Conservation (phyloP, 2,329 filamentous ascomycete species). For the Aspergillus aculeatus region DNA sequence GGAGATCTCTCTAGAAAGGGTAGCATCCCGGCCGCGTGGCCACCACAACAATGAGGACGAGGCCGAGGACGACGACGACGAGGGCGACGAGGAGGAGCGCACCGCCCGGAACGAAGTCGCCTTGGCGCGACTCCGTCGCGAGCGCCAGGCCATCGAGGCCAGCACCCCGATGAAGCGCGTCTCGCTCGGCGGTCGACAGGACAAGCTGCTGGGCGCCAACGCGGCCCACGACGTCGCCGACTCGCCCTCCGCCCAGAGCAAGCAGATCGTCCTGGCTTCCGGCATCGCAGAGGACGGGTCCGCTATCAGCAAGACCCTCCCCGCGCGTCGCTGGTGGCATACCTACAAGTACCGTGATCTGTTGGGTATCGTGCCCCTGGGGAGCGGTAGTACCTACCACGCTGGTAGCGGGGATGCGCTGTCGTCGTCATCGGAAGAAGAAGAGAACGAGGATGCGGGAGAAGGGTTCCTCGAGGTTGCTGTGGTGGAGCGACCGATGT, state of each 20-base stretch:
- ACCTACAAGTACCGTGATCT: conserved; percentile 96
- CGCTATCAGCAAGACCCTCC: conserved; percentile 19
- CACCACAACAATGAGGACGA: conserved; percentile 2
- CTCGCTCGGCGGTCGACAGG: conserved; percentile 12
- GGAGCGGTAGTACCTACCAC: conserved; percentile 13
- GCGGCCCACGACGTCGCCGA: conserved; percentile 5
- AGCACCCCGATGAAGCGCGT: conserved; percentile 22
- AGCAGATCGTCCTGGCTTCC: conserved; percentile 23
- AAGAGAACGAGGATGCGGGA: conserved; percentile 26
- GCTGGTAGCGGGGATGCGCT: conserved; percentile 27
- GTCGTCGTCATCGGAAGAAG: conserved; percentile 13
- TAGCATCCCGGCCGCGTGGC: conserved; percentile 11
- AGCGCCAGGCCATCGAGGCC: conserved; percentile 20
- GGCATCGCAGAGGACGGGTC: conserved; percentile 17
- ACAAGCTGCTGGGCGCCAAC: conserved; percentile 9
- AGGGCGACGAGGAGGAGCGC: conserved; percentile 35
- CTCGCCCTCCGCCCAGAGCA: conserved; percentile 20
- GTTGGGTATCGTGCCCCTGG: conserved; percentile 67
- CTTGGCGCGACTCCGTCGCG: conserved; percentile 35
- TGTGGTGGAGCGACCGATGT: conserved; percentile 80
- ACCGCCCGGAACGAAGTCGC: conserved; percentile 29
- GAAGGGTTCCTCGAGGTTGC: conserved; percentile 65
- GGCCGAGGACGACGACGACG: conserved; percentile 35
- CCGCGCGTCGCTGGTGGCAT: conserved; percentile 60
- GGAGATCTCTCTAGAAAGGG: conserved; percentile 35